Conservation (phyloP, 352 stramenopile species). For the Pythium rishiriense region DNA sequence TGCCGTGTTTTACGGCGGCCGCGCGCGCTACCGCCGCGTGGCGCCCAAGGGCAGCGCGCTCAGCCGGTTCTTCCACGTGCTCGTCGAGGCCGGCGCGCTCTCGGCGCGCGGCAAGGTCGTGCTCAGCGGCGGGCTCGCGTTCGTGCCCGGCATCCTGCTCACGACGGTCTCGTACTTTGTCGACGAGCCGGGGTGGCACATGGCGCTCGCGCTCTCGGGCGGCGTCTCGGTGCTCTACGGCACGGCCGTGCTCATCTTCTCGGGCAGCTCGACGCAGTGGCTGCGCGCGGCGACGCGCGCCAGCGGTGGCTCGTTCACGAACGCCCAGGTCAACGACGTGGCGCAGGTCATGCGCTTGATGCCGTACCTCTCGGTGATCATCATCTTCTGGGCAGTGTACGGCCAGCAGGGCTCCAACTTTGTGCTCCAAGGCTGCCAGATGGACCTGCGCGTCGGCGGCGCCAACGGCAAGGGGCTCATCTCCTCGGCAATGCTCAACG, state of each 20-base stretch:
- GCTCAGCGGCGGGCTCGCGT: slow-evolving; percentile 71
- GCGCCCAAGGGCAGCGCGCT: slow-evolving; percentile 80
- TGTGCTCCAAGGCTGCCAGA: slow-evolving; percentile 73
- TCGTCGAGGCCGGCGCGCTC: slow-evolving; percentile 59
- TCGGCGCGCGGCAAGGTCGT: slow-evolving; percentile 68
- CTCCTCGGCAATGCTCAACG: slow-evolving; percentile 85
- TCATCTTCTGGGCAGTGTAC: slow-evolving; percentile 87
- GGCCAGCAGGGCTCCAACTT: slow-evolving; percentile 84
- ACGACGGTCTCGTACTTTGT: slow-evolving; percentile 87
- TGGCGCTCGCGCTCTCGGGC: slow-evolving; percentile 59
- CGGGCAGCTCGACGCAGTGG: slow-evolving; percentile 65
- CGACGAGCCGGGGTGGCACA: slow-evolving; percentile 52
- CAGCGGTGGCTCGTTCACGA: slow-evolving; percentile 59
- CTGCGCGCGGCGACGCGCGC: slow-evolving; percentile 43
- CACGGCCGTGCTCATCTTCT: slow-evolving; percentile 71
- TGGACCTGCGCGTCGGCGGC: slow-evolving; percentile 50
- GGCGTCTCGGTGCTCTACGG: slow-evolving; percentile 65
- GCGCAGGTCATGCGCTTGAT: slow-evolving; percentile 74
- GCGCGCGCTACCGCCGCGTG: slow-evolving; percentile 62
- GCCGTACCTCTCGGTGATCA: slow-evolving; percentile 78
- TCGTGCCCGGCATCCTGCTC: slow-evolving; percentile 75
- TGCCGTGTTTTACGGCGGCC: slow-evolving; percentile 76
- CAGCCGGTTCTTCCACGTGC: slow-evolving; percentile 66
- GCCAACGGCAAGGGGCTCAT: slow-evolving; percentile 65
- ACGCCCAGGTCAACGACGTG: slow-evolving; percentile 68